A percentile compares a stretch with the other conserved stretches of the same genome.
Conservation (phyloP, 306 rosid species). For the Alnus rubra region DNA sequence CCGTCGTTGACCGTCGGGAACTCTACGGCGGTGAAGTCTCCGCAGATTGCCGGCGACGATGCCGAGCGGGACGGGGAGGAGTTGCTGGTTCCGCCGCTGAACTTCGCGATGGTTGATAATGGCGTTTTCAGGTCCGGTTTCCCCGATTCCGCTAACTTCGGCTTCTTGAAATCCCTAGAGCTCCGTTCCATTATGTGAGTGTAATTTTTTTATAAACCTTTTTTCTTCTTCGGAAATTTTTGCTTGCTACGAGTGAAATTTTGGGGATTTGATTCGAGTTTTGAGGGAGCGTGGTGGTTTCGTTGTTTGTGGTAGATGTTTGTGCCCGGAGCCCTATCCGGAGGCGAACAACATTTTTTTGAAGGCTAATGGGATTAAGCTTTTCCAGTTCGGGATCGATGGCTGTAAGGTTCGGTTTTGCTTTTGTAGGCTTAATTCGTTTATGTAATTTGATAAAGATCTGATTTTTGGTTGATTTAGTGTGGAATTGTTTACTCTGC, state of each 20-base stretch:
- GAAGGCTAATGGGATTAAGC: constrained; percentile 51
- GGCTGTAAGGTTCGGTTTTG: constrained; percentile 49
- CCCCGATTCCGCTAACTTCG: constrained; percentile 59
- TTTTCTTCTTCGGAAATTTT: not conserved
- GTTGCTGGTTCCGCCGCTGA: constrained; percentile 67
- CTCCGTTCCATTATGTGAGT: constrained; percentile 64
- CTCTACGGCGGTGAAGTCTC: not conserved
- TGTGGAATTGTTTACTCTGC: not conserved
- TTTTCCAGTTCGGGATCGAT: constrained; percentile 65
- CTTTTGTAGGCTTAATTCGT: constrained; percentile 4
- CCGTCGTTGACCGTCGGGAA: constrained; percentile 19
- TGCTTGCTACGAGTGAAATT: not conserved
- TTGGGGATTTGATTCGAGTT: not conserved
- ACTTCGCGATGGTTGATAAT: constrained; percentile 69
- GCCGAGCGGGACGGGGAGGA: constrained; percentile 40
- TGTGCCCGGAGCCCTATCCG: constrained; percentile 72
- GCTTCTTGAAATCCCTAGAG: constrained; percentile 64
- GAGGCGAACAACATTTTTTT: constrained; percentile 45
- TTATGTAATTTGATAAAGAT: not conserved
- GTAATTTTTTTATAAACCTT: not conserved
- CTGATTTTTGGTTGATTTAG: not conserved
- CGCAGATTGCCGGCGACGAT: constrained; percentile 17
- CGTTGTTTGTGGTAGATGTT: constrained; percentile 39
- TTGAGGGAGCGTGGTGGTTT: not conserved
- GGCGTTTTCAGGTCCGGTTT: constrained; percentile 69